phyloP scores from a whole-genome alignment of 83 land plant genomes.

The Thuja plicata region DNA sequence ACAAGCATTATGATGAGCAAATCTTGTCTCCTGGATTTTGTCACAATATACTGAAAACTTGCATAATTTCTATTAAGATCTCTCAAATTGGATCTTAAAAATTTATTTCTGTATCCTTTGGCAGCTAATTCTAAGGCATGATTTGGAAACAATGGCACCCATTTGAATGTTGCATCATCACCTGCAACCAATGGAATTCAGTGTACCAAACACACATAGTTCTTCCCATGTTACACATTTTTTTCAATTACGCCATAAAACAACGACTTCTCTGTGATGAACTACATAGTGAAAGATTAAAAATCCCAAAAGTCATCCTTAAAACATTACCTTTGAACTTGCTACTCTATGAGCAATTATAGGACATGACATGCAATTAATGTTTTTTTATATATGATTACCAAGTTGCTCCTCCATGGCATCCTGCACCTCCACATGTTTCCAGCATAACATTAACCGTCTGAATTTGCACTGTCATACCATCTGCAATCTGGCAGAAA shows the following conservation, averaged over 20 bases:
- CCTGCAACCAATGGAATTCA: background rate
- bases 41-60: background rate
- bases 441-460: slow-evolving; percentile 91
- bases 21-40: background rate
- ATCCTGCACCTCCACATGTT: slow-evolving; percentile 81
- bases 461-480: slow-evolving; percentile 87
- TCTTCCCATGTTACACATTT: background rate
- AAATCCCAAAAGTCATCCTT: background rate
- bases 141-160: no score
- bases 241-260: background rate
- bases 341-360: background rate
- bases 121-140: background rate
- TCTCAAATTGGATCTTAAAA: background rate
- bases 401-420: slow-evolving; percentile 86
- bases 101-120: background rate
- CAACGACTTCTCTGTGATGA: background rate
- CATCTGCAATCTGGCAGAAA: slow-evolving; percentile 91
- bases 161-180: background rate
- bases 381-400: slow-evolving; percentile 19
- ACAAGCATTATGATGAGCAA: background rate
- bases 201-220: background rate
- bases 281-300: background rate
- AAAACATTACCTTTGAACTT: background rate
- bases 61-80: background rate
- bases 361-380: background rate